These are phyloP conservation scores for Kuraishia borneana DNA, from an alignment of 805 yeast species.

Conservation along the genomic window DNA sequence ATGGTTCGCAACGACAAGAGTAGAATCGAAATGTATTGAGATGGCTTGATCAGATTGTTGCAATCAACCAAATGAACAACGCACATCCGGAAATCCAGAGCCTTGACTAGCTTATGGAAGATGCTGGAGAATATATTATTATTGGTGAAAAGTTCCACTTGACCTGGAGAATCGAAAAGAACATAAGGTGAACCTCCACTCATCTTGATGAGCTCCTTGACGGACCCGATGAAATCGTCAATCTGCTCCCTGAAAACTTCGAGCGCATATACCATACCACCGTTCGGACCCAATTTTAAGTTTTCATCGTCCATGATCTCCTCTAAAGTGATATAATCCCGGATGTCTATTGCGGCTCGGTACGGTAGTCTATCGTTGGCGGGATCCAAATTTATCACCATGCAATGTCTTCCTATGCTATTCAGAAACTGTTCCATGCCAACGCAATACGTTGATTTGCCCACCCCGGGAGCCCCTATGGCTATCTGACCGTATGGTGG, in stretches of 20 bases:
- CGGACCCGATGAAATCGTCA: conserved; percentile 44
- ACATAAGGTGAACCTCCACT: conserved; percentile 42
- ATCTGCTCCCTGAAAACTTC: conserved; percentile 51
- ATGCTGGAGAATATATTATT: conserved; percentile 64
- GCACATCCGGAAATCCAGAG: conserved; percentile 60
- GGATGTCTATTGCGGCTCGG: conserved; percentile 41
- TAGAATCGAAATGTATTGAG: conserved; percentile 77
- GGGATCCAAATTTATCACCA: conserved; percentile 86
- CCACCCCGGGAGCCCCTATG: conserved; percentile 97
- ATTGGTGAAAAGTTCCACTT: conserved; percentile 89
- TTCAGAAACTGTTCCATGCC: conserved; percentile 89
- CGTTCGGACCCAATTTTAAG: conserved; percentile 52
- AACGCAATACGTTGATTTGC: conserved; percentile 88
- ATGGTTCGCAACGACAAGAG: conserved; percentile 78
- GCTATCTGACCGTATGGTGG: conserved; percentile 77
- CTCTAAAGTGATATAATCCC: conserved; percentile 45
- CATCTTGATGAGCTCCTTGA: conserved; percentile 39
- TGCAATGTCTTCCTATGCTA: conserved; percentile 84
- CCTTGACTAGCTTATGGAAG: conserved; percentile 52
- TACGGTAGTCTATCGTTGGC: conserved; percentile 48
- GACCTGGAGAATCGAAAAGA: conserved; percentile 91
- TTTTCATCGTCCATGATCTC: conserved; percentile 46
- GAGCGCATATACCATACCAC: conserved; percentile 83
- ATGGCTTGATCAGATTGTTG: conserved; percentile 70
- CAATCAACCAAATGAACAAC: conserved; percentile 86